These are phyloP conservation scores for Clausena lansium DNA, from an alignment of 345 rosid species.

Conservation along the genomic window DNA sequence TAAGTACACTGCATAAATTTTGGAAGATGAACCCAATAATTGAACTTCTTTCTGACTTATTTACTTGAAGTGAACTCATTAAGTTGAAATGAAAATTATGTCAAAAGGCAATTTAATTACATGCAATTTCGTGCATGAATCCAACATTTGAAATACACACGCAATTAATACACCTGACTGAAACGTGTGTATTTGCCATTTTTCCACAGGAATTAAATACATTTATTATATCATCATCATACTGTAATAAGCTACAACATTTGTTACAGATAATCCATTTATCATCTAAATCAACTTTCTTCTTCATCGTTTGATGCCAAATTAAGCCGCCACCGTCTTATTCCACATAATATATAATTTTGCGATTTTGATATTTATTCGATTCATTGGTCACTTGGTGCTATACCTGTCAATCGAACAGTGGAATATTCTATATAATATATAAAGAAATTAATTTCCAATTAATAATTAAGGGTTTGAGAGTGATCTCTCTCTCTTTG, in stretches of 20 bases:
- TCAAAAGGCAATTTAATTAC: conserved; percentile 1
- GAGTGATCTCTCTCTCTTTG: not conserved
- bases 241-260: not conserved
- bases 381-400: not conserved
- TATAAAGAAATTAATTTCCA: not conserved
- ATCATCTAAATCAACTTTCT: not conserved
- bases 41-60: not conserved
- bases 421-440: no score
- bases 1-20: conserved; percentile 1
- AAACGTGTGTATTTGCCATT: not conserved
- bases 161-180: not conserved
- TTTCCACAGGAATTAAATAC: not conserved
- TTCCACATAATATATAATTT: not conserved
- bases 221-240: not conserved
- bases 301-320: not conserved
- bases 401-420: not conserved
- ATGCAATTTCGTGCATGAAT: not conserved
- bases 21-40: not conserved
- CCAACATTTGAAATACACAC: not conserved
- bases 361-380: not conserved
- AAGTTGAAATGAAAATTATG: not conserved
- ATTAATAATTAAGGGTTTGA: not conserved
- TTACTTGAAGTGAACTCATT: not conserved
- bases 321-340: not conserved
- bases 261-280: not conserved